Percentiles rank a stretch among this genome's conserved stretches.
Conservation (phyloP, 2,329 filamentous ascomycete genomes). For the Leptographium galeiforme region DNA sequence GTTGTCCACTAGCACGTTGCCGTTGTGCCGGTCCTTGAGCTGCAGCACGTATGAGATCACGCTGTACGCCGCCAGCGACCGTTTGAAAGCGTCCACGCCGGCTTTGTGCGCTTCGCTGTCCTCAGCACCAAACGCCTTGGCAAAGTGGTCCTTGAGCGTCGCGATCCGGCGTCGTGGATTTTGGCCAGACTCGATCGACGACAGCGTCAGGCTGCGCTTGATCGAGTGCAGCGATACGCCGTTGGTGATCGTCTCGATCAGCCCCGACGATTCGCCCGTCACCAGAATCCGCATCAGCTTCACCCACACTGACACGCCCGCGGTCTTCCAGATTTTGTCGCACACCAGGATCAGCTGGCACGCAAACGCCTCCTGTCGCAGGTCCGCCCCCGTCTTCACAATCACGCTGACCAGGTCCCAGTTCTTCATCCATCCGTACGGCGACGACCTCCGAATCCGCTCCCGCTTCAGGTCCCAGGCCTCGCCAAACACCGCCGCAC, state of each 20-base stretch:
- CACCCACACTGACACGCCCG: conserved; percentile 67
- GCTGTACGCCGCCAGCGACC: conserved; percentile 74
- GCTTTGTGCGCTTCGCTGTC: conserved; percentile 56
- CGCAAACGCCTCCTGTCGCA: conserved; percentile 75
- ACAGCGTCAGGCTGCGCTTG: conserved; percentile 67
- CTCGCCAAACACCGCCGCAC: conserved; percentile 75
- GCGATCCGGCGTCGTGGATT: conserved; percentile 67
- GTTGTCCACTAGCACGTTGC: conserved; percentile 74
- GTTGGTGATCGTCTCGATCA: conserved; percentile 81
- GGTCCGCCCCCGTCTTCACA: conserved; percentile 72
- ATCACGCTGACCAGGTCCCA: conserved; percentile 82
- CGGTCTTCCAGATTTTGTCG: conserved; percentile 68
- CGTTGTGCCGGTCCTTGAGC: conserved; percentile 76
- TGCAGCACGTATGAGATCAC: conserved; percentile 75
- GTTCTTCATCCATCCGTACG: conserved; percentile 81
- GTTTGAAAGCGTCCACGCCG: conserved; percentile 66
- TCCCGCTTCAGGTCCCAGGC: conserved; percentile 77
- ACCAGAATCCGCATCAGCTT: conserved; percentile 80
- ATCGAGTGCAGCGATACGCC: conserved; percentile 78
- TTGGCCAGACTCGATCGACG: conserved; percentile 56
- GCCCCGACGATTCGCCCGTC: conserved; percentile 69
- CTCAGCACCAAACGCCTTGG: conserved; percentile 63
- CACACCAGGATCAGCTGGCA: conserved; percentile 75
- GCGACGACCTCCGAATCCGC: conserved; percentile 68
- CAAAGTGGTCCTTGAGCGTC: conserved; percentile 68